Conservation (phyloP, 2,329 filamentous ascomycete genomes). For the Xylaria sp. region DNA sequence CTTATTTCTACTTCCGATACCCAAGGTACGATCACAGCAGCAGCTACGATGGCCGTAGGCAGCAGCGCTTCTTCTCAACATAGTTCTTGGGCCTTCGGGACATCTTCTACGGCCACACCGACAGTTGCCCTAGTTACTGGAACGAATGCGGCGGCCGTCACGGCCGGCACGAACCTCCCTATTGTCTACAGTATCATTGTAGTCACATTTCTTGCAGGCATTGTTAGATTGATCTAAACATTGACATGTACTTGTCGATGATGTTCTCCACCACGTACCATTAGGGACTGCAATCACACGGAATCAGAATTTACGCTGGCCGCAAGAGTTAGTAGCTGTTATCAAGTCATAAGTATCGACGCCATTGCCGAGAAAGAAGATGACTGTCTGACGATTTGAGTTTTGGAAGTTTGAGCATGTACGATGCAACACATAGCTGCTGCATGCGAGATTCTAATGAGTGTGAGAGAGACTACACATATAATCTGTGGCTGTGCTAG, state of each 20-base stretch:
- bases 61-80: conserved; percentile 16
- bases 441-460: conserved; percentile 21
- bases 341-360: conserved; percentile 10
- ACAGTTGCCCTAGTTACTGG: conserved; percentile 13
- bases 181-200: conserved; percentile 11
- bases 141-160: conserved; percentile 14
- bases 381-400: conserved; percentile 21
- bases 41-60: conserved; percentile 22
- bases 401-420: conserved; percentile 31
- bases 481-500: conserved; percentile 30
- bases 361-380: conserved; percentile 4
- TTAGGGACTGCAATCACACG: neutral
- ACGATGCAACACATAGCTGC: conserved; percentile 24
- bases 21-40: conserved; percentile 14
- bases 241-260: neutral
- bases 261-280: neutral
- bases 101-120: conserved; percentile 7
- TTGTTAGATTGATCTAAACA: conserved; percentile 18
- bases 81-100: conserved; percentile 21
- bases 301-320: neutral
- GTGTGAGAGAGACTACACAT: conserved; percentile 14
- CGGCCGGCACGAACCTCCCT: conserved; percentile 7
- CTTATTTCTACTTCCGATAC: conserved; percentile 15
- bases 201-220: conserved; percentile 14
- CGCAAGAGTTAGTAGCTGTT: neutral